phyloP scores from a whole-genome alignment of 1,284 basidiomycete genomes.

The Stygiomarasmius scandens region DNA sequence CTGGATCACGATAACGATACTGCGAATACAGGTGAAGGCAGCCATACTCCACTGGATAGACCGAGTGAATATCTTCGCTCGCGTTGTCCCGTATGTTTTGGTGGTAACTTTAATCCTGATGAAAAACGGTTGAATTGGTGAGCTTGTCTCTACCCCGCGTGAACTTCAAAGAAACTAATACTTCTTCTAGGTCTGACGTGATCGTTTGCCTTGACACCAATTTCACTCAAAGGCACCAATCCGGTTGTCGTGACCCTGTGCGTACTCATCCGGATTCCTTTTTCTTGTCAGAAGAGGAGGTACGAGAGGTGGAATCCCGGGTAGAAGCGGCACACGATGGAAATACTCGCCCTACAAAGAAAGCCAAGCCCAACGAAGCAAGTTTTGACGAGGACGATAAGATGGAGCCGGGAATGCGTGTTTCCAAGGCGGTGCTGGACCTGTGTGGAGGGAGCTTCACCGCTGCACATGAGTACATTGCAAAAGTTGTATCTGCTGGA shows the following conservation, averaged over 20 bases:
- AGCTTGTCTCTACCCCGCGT: neutral
- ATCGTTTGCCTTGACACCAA: conserved; percentile 22
- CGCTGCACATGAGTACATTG: conserved; percentile 24
- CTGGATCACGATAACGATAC: too few species aligned
- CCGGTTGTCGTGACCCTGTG: neutral
- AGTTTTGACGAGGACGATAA: neutral
- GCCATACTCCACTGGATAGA: neutral
- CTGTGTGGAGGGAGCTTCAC: conserved; percentile 35
- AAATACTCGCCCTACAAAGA: neutral
- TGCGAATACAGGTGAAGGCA: too few species aligned
- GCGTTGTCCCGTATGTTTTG: conserved; percentile 21
- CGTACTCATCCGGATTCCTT: conserved; percentile 2
- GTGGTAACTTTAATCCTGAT: conserved; percentile 6
- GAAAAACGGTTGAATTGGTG: neutral
- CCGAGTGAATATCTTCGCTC: conserved; percentile 21
- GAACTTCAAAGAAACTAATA: neutral
- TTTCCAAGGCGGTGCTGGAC: conserved; percentile 30
- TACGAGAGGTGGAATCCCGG: neutral
- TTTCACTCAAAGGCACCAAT: conserved; percentile 19
- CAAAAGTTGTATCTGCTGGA: neutral
- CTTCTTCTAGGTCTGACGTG: neutral
- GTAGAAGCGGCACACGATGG: neutral
- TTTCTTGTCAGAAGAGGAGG: conserved; percentile 11
- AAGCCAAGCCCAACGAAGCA: neutral
- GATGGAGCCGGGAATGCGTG: conserved; percentile 13